phyloP scores from a whole-genome alignment of 2,329 filamentous ascomycete species.

The Blastomyces gilchristii region DNA sequence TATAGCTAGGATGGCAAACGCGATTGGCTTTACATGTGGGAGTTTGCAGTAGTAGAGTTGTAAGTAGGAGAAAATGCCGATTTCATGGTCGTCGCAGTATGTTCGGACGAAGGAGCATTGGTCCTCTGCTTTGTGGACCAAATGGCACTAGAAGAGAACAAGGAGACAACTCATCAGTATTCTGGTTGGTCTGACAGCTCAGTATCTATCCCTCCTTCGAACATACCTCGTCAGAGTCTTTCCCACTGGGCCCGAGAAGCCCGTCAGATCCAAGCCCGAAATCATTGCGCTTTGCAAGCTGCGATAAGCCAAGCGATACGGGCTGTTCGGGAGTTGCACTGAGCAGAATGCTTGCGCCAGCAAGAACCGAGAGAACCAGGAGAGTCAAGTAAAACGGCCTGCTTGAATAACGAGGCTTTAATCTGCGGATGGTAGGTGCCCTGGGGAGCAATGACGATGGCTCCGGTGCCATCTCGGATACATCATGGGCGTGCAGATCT shows the following conservation, averaged over 20 bases:
- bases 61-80: slow-evolving; percentile 80
- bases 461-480: slow-evolving; percentile 14
- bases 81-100: slow-evolving; percentile 81
- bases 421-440: slow-evolving; percentile 11
- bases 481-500: slow-evolving; percentile 22
- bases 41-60: slow-evolving; percentile 82
- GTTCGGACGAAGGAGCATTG: slow-evolving; percentile 76
- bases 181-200: background rate
- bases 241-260: background rate
- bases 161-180: background rate
- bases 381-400: slow-evolving; percentile 40
- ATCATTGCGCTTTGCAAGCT: slow-evolving; percentile 22
- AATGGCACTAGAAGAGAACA: slow-evolving; percentile 50
- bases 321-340: background rate
- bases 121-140: slow-evolving; percentile 66
- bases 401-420: slow-evolving; percentile 31
- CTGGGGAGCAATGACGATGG: slow-evolving; percentile 5
- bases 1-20: slow-evolving; percentile 64
- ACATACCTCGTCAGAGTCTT: slow-evolving; percentile 12
- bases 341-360: slow-evolving; percentile 23
- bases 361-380: slow-evolving; percentile 28
- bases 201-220: background rate
- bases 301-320: slow-evolving; percentile 5
- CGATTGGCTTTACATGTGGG: slow-evolving; percentile 56
- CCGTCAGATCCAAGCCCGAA: background rate